These are phyloP conservation scores for Penicillium alfredii DNA, from an alignment of 495 filamentous ascomycete species.

Conservation along the genomic window DNA sequence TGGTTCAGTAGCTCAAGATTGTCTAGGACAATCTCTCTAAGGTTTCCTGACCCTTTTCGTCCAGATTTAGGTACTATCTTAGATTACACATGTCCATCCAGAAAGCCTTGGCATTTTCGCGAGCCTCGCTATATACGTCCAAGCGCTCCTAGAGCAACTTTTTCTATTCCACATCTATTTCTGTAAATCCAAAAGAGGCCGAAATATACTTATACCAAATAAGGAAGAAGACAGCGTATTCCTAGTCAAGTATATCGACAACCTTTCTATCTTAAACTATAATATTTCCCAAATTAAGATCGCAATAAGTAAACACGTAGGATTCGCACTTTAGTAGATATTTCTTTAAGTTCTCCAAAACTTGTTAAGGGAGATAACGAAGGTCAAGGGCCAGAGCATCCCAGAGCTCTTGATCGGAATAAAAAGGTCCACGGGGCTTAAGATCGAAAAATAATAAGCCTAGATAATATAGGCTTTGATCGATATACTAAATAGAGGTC, in stretches of 20 bases:
- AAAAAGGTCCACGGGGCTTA: constrained; percentile 18
- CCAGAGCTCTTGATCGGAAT: constrained; percentile 22
- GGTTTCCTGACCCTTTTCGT: constrained; percentile 21
- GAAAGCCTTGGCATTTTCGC: constrained; percentile 23
- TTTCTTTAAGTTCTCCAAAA: constrained; percentile 16
- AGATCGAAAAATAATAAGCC: constrained; percentile 17
- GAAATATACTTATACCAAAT: constrained; percentile 27
- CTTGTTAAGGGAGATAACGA: constrained; percentile 8
- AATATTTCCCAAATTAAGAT: constrained; percentile 28
- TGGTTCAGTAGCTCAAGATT: too few species aligned
- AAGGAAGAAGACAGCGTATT: constrained; percentile 23
- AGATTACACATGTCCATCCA: constrained; percentile 21
- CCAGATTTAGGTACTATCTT: constrained; percentile 20
- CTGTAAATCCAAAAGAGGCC: constrained; percentile 19
- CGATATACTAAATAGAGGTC: constrained; percentile 16
- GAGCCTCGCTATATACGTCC: constrained; percentile 9
- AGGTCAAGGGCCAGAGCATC: constrained; percentile 14
- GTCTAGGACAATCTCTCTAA: constrained; percentile 21
- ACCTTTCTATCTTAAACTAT: constrained; percentile 23
- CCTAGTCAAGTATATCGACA: constrained; percentile 25
- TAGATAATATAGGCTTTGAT: constrained; percentile 19
- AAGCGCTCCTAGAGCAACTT: constrained; percentile 20
- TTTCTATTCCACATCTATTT: constrained; percentile 24
- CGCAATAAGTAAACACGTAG: constrained; percentile 26
- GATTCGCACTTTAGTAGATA: constrained; percentile 19